Conservation (phyloP, 306 rosid genomes). For the Trifolium subterraneum region DNA sequence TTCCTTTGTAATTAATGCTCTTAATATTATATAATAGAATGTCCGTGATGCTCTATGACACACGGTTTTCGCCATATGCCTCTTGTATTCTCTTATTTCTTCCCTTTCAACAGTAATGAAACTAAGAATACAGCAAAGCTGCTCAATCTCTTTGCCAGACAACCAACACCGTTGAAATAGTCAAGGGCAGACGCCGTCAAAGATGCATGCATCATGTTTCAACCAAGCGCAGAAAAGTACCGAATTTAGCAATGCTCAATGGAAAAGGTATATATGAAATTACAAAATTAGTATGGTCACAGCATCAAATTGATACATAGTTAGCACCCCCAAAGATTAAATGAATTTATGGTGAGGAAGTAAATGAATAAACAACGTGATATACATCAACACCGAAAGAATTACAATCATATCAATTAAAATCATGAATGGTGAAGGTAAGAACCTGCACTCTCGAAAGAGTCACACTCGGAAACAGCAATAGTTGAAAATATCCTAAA, state of each 20-base stretch:
- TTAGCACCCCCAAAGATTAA: conserved; percentile 7
- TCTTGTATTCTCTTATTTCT: no score
- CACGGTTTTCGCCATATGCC: no score
- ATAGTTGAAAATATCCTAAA: conserved; percentile 84
- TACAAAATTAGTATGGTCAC: neutral
- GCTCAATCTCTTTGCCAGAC: no score
- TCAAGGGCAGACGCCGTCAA: neutral
- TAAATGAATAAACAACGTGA: conserved; percentile 1
- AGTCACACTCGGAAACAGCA: conserved; percentile 47
- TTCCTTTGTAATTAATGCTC: no score
- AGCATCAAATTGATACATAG: neutral
- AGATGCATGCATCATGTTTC: conserved; percentile 8
- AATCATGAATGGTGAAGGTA: conserved; percentile 22
- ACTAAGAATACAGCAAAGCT: neutral
- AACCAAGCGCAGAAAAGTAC: conserved; percentile 6
- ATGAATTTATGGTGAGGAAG: neutral
- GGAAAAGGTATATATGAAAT: neutral
- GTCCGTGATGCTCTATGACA: no score
- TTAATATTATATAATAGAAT: no score
- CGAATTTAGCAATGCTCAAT: neutral
- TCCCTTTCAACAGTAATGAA: no score
- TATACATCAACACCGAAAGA: neutral
- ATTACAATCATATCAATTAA: neutral
- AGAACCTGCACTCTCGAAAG: conserved; percentile 53
- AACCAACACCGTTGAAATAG: no score